These are phyloP conservation scores for Suhomyces coccinellae DNA, from an alignment of 1,139 yeast species.

Conservation along the genomic window DNA sequence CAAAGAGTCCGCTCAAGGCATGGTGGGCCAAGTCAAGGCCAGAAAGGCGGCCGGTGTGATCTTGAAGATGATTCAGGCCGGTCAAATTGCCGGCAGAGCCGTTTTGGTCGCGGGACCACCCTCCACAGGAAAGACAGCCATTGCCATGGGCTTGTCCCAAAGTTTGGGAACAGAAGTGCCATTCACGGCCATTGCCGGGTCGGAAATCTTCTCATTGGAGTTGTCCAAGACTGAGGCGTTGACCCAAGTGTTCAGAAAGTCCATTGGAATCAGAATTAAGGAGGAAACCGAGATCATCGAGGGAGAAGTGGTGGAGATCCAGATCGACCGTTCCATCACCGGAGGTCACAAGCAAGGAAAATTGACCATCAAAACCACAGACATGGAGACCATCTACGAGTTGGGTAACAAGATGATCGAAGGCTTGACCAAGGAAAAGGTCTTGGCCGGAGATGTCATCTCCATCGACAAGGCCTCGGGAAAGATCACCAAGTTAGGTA, in stretches of 20 bases:
- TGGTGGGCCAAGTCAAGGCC: slow-evolving; percentile 96
- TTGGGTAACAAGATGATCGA: slow-evolving; percentile 97
- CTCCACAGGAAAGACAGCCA: slow-evolving; percentile 97
- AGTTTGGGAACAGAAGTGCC: slow-evolving; percentile 90
- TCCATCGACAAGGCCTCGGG: slow-evolving; percentile 96
- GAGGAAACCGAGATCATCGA: slow-evolving; percentile 97
- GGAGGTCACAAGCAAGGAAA: slow-evolving; percentile 99
- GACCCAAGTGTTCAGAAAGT: slow-evolving; percentile 92
- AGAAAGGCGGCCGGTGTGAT: slow-evolving; percentile 95
- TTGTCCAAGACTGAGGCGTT: slow-evolving; percentile 92
- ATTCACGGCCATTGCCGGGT: slow-evolving; percentile 91
- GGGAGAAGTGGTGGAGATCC: slow-evolving; percentile 98
- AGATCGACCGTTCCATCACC: slow-evolving; percentile 91
- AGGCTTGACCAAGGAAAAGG: slow-evolving; percentile 90
- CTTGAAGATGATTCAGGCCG: slow-evolving; percentile 88
- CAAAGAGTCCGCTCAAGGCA: slow-evolving; percentile 77
- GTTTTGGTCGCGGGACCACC: slow-evolving; percentile 97
- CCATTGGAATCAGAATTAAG: slow-evolving; percentile 92
- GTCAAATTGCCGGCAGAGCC: slow-evolving; percentile 96
- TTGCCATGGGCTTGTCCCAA: slow-evolving; percentile 96
- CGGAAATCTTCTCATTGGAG: slow-evolving; percentile 89
- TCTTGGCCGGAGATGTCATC: slow-evolving; percentile 95
- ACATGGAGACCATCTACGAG: slow-evolving; percentile 98
- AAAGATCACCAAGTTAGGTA: slow-evolving; percentile 88
- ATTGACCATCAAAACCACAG: slow-evolving; percentile 94